Evolutionary conservation across 768 basidiomycete species (phyloP).

Genomic region (Termitomyces sp.): DNA sequence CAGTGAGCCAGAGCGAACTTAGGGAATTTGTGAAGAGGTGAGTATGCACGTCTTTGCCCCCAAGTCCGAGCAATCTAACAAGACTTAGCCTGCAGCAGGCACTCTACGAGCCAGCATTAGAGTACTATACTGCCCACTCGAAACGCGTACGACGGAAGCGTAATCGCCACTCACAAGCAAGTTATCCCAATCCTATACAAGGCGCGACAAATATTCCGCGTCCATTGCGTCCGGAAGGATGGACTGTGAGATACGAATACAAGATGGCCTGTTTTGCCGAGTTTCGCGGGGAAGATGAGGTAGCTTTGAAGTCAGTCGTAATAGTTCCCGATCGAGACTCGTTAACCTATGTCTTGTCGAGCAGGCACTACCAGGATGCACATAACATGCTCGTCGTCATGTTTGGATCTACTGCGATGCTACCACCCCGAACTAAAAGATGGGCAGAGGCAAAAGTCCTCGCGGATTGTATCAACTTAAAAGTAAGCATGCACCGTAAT

Average conservation of each 20-base stretch:
- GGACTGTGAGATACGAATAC: slow-evolving; percentile 96
- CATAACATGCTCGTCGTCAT: slow-evolving; percentile 80
- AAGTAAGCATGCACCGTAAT: slow-evolving; percentile 39
- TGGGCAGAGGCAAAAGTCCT: slow-evolving; percentile 99
- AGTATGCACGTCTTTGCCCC: not conserved
- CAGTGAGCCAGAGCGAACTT: slow-evolving; percentile 81
- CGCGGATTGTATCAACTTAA: slow-evolving; percentile 88
- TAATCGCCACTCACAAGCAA: slow-evolving; percentile 66
- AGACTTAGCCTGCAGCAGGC: slow-evolving; percentile 75
- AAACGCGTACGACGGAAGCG: slow-evolving; percentile 90
- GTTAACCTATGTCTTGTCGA: slow-evolving; percentile 6
- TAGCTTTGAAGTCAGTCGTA: slow-evolving; percentile 76
- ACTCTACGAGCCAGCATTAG: slow-evolving; percentile 81
- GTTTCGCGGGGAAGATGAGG: slow-evolving; percentile 88
- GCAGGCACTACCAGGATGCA: slow-evolving; percentile 91
- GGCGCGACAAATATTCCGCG: slow-evolving; percentile 40
- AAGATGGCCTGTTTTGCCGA: slow-evolving; percentile 98
- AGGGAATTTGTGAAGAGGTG: slow-evolving; percentile 86
- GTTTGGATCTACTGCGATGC: slow-evolving; percentile 82
- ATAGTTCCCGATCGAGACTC: slow-evolving; percentile 4
- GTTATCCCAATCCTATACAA: slow-evolving; percentile 47
- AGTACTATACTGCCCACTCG: slow-evolving; percentile 91
- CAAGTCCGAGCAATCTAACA: not conserved
- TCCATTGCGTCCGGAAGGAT: slow-evolving; percentile 78
- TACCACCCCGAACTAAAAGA: slow-evolving; percentile 90